Evolutionary conservation across 345 rosid species (phyloP), one percentile per base, ranked within the genome.

Genomic region (Populus tremula): DNA sequence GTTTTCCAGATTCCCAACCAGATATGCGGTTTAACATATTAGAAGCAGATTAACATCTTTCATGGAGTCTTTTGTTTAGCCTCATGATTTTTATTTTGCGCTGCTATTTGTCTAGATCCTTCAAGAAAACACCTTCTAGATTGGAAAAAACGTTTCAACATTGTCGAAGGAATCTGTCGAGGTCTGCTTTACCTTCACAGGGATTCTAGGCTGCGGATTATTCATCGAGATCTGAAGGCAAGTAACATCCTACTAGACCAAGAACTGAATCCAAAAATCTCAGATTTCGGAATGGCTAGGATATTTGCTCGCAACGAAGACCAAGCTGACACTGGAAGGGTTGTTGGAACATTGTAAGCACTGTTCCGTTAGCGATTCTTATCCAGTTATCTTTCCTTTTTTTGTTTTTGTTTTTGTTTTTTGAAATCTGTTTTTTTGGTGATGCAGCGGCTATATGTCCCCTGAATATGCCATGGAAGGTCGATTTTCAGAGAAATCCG

Each of bases 281-380:
- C 84, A 50, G 84, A 84, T 18, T 86, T 84, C 72, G 87, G 85
- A 21, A 86, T 82, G 84, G 87, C 87, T 8, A 79, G 82, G 39
- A 81, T 73, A 61, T 84, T 82, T 47, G 68, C 47, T 54, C 65
- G 72, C 10, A 71, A 73, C 61, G 59, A 81, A 77, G 80, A 76
- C 29, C 77, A 59, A 59, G 85, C 74, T 18, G 70, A 79, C 38
- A 83, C 83, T 1, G 7, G 1, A 2, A 77, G 80, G 54, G 81
- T 83, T 4, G 83, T 78, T 0, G 90, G 85, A 13, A 82, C 86
- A 10, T 74, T 36, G 81, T 81, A 80, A 77, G 81, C 70, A 43
- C 56, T 8, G 43, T 39, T 39, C 9, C 18, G 1, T 14, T 0
- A 11, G 4, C 14, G 10, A 45, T 45, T 45, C 50, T 13, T 2